Evolutionary conservation across 1,139 yeast genomes (phyloP), one percentile per base, ranked within the genome.

Genomic region (Pichia sp.): DNA sequence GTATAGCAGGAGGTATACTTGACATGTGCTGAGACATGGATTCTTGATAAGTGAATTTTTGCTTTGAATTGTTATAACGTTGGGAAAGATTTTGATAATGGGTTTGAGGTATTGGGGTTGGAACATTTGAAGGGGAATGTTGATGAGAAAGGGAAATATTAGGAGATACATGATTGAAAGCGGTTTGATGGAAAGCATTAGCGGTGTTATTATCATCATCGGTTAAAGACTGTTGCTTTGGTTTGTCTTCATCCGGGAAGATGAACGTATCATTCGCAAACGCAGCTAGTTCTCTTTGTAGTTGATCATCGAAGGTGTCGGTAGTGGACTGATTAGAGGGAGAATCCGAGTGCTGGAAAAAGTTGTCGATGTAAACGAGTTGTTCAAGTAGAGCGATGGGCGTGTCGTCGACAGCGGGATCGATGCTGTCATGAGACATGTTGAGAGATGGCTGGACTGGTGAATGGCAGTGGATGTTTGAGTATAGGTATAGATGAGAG

Each of bases 221-320:
- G 10, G 51, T 4, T 4, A 22, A 44, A 6, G 54, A 47, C 1
- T 49, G 45, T 41, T 53, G 53, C 18, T 53, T 67, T 4, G 84
- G 83, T 64, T 84, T 84, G 43, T 84, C 90, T 63, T 85, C 91
- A 63, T 85, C 93, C 0, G 90, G 89, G 63, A 85, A 85, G 4
- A 85, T 77, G 60, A 85, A 85, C 10, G 85, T 76, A 57, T 84
- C 90, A 61, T 85, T 90, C 0, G 90, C 91, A 73, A 85, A 85
- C 1, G 89, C 90, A 19, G 89, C 86, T 59, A 85, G 72, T 64
- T 85, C 93, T 38, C 84, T 80, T 31, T 86, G 80, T 31, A 84
- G 69, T 59, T 84, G 84, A 52, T 84, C 87, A 62, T 84, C 90
- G 42, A 80, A 76, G 16, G 51, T 52, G 13, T 53, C 49, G 7